These are phyloP conservation scores for Vitis hybrid DNA, from an alignment of 177 flowering plant genomes.

Conservation along the genomic window DNA sequence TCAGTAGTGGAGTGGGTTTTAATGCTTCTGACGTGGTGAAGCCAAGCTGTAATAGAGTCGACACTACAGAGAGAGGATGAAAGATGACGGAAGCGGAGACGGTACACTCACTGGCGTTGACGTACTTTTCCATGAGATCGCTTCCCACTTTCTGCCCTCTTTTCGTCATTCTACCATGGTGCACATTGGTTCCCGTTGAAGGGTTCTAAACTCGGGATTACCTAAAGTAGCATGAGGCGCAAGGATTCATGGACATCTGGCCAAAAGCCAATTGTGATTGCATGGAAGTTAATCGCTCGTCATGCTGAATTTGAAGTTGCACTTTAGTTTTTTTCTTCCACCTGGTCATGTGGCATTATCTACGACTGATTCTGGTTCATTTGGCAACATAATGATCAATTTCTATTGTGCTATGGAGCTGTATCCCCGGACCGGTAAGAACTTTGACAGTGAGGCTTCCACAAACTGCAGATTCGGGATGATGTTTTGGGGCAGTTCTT, in stretches of 20 bases:
- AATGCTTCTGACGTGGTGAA: too few relatives aligned
- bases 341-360: constrained; percentile 97
- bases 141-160: constrained; percentile 91
- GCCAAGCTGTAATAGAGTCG: too few relatives aligned
- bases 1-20: too few relatives aligned
- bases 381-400: constrained; percentile 83
- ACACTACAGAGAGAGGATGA: background rate
- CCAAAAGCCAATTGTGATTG: constrained; percentile 72
- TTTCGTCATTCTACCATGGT: constrained; percentile 92
- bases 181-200: constrained; percentile 94
- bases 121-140: constrained; percentile 40
- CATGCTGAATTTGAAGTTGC: constrained; percentile 90
- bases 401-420: constrained; percentile 99
- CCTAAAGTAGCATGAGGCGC: constrained; percentile 59
- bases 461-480: constrained; percentile 98
- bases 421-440: constrained; percentile 93
- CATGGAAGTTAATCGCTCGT: constrained; percentile 78
- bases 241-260: constrained; percentile 74
- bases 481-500: constrained; percentile 99
- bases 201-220: constrained; percentile 64
- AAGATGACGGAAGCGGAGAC: constrained; percentile 57
- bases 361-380: constrained; percentile 90
- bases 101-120: constrained; percentile 57
- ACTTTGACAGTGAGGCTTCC: constrained; percentile 92
- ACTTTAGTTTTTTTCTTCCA: constrained; percentile 61